phyloP scores from a whole-genome alignment of 2,329 filamentous ascomycete species.

The Cercospora sp. region DNA sequence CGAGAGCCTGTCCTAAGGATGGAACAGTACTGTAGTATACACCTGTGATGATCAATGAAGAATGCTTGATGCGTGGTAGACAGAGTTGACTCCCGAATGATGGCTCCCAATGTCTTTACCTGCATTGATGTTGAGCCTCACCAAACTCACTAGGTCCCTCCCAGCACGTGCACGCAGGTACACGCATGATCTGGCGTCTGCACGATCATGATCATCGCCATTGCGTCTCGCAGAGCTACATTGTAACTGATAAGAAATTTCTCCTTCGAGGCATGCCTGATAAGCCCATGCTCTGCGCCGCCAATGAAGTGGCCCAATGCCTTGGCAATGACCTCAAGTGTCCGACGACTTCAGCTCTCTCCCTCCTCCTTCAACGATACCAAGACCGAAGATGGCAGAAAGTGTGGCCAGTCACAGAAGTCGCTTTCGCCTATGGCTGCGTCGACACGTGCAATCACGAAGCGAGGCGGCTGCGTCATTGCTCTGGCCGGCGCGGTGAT shows the following conservation, averaged over 20 bases:
- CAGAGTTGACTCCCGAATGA: background rate
- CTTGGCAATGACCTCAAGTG: slow-evolving; percentile 12
- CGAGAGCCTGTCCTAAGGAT: background rate
- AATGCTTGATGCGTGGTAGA: background rate
- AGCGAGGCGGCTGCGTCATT: slow-evolving; percentile 6
- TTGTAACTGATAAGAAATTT: slow-evolving; percentile 2
- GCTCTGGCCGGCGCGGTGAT: background rate
- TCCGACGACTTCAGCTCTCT: background rate
- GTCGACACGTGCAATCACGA: background rate
- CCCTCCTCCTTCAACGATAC: background rate
- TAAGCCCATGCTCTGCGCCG: background rate
- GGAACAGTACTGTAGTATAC: background rate
- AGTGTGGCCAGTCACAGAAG: background rate
- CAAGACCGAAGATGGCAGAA: background rate
- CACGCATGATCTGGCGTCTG: background rate
- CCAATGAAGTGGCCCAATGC: slow-evolving; percentile 1
- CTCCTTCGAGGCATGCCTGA: background rate
- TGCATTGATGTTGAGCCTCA: background rate
- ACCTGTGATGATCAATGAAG: background rate
- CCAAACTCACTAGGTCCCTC: background rate
- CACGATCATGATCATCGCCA: slow-evolving; percentile 3
- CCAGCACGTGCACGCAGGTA: slow-evolving; percentile 11
- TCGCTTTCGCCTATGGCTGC: background rate
- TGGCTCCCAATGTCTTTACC: background rate
- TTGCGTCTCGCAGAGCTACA: background rate